Evolutionary conservation across 768 basidiomycete genomes (phyloP).

Genomic region (Phanerochaete carnosa): DNA sequence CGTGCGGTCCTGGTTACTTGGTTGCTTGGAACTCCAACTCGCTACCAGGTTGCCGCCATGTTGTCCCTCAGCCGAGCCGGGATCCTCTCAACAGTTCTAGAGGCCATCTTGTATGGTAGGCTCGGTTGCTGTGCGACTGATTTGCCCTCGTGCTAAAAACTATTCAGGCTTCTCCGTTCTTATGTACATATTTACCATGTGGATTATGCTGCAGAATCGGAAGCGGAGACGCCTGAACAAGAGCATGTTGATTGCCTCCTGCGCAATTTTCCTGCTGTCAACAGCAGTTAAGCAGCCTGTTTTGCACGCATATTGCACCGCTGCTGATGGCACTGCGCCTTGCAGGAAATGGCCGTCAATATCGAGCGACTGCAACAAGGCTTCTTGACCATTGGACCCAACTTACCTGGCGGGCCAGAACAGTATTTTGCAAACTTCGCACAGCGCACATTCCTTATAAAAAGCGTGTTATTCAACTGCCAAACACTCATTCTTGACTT

Average conservation of each 20-base stretch:
- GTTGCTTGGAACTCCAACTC: background rate
- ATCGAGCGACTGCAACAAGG: constrained; percentile 12
- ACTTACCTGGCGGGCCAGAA: background rate
- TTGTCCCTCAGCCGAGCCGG: constrained; percentile 10
- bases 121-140: background rate
- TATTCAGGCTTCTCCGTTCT: constrained; percentile 20
- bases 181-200: constrained; percentile 22
- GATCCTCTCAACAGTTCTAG: constrained; percentile 18
- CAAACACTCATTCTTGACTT: constrained; percentile 21
- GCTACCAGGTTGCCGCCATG: background rate
- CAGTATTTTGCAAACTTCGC: constrained; percentile 12
- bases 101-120: constrained; percentile 21
- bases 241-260: constrained; percentile 13
- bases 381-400: constrained; percentile 11
- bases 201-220: constrained; percentile 19
- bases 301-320: background rate
- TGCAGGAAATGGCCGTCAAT: constrained; percentile 17
- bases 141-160: background rate
- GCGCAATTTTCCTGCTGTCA: constrained; percentile 14
- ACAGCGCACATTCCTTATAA: constrained; percentile 12
- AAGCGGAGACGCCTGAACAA: constrained; percentile 15
- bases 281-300: constrained; percentile 20
- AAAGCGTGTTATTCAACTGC: constrained; percentile 15
- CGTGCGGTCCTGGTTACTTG: background rate
- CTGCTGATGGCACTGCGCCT: background rate